Evolutionary conservation across 2,329 filamentous ascomycete genomes (phyloP), one percentile per base, ranked within the genome.

Genomic region (Paracoccidioides lutzii): DNA sequence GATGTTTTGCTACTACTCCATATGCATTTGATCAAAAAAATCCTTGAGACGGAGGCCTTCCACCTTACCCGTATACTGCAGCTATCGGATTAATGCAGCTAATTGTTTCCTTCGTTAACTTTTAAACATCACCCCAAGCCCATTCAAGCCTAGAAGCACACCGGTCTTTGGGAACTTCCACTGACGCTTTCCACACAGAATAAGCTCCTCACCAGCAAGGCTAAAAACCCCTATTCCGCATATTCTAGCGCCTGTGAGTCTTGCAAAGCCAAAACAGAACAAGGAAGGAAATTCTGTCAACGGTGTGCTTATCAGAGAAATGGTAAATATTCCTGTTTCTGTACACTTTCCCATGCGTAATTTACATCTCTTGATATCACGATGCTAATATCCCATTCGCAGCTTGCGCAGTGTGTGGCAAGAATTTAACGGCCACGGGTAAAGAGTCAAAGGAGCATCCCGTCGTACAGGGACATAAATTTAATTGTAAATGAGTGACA

Each of bases 401-500:
- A 83, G 81, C 77, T 3, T 85, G 82, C 64, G 74, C 81, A 15
- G 81, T 83, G 70, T 85, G 82, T 62, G 82, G 82, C 42, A 84
- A 83, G 66, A 71, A 63, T 57, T 57, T 74, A 60, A 63, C 76
- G 9, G 78, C 57, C 33, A 76, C 77, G 58, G 64, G 74, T 28
- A 78, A 75, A 44, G 64, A 73, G 4, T 57, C 61, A 41, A 70
- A 71, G 4, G 50, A 42, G 8, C 78, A 76, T 6, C 80, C 81
- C 4, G 70, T 77, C 4, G 73, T 85, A 9, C 72, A 78, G 48
- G 81, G 79, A 1, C 79, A 83, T 64, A 84, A 83, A 63, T 83
- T 81, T 61, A 81, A 46, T 30, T 38, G 32, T 44, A 54, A 54
- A 54, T 54, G 53, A 54, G n/a, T 15, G 4, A 22, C 5, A 9